Conservation (phyloP, 1,139 yeast genomes). For the Chernovozyma sophiae-reginae region DNA sequence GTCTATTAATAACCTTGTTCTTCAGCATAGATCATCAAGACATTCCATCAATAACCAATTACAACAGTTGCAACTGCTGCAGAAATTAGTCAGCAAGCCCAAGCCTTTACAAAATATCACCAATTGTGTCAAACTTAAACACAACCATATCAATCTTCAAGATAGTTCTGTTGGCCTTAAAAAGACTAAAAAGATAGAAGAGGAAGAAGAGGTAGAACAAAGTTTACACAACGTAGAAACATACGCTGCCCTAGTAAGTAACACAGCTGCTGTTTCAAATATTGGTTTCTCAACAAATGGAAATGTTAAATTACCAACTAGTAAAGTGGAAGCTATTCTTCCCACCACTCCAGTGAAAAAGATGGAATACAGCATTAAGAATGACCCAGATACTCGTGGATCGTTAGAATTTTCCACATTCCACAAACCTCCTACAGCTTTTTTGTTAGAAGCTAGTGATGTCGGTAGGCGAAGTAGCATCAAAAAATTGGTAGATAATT, state of each 20-base stretch:
- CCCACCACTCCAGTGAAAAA: slow-evolving; percentile 71
- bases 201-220: slow-evolving; percentile 2
- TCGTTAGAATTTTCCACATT: background rate
- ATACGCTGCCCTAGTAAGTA: slow-evolving; percentile 1
- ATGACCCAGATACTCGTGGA: slow-evolving; percentile 4
- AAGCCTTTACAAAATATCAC: background rate
- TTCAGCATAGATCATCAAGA: slow-evolving; percentile 41
- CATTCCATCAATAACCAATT: slow-evolving; percentile 31
- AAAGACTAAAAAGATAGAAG: slow-evolving; percentile 18
- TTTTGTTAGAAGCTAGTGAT: slow-evolving; percentile 9
- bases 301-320: slow-evolving; percentile 42
- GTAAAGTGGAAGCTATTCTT: slow-evolving; percentile 41
- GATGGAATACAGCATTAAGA: slow-evolving; percentile 38
- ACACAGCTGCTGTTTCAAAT: background rate
- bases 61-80: slow-evolving; percentile 18
- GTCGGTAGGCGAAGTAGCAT: slow-evolving; percentile 34
- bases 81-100: slow-evolving; percentile 7
- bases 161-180: slow-evolving; percentile 42
- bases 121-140: slow-evolving; percentile 12
- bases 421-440: background rate
- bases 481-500: slow-evolving; percentile 38
- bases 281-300: slow-evolving; percentile 53
- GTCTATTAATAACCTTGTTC: slow-evolving; percentile 35
- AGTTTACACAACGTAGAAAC: background rate
- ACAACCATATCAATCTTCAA: slow-evolving; percentile 38